Evolutionary conservation across 2,329 filamentous ascomycete species (phyloP).

Genomic region (Microthyrium microscopicum): DNA sequence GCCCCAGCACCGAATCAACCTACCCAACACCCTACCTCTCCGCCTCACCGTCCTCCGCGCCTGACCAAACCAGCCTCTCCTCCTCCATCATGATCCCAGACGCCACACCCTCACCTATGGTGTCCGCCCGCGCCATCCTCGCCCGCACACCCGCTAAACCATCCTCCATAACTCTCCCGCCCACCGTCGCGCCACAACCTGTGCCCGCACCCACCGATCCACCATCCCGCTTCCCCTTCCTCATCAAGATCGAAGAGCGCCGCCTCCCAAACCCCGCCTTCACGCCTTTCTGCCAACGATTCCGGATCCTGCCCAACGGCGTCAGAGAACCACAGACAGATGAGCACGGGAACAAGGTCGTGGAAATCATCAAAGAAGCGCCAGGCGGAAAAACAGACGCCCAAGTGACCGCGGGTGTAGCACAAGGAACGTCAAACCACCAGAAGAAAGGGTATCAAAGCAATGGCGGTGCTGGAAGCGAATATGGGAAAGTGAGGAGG

Average conservation of each 20-base stretch:
- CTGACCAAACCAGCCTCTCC: not conserved
- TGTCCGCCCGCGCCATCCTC: no score
- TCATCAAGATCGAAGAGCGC: conserved; percentile 50
- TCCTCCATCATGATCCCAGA: not conserved
- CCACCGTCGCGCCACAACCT: not conserved
- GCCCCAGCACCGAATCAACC: conserved; percentile 8
- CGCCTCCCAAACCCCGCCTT: conserved; percentile 27
- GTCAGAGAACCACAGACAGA: conserved; percentile 21
- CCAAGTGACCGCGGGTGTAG: no score
- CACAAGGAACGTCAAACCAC: no score
- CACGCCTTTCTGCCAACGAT: conserved; percentile 47
- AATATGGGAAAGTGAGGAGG: no score
- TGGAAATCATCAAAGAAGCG: conserved; percentile 24
- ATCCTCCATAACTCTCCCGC: not conserved
- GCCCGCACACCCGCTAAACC: no score
- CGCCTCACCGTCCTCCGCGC: not conserved
- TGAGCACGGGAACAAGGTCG: conserved; percentile 19
- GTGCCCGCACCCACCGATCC: conserved; percentile 11
- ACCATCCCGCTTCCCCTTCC: conserved; percentile 33
- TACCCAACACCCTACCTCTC: not conserved
- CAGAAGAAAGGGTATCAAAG: no score
- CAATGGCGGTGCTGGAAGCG: no score
- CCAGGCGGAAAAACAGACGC: no score
- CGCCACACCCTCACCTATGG: no score
- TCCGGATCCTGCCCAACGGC: conserved; percentile 40